Evolutionary conservation across 495 filamentous ascomycete species (phyloP).

Genomic region (Penicillium cataractarum): DNA sequence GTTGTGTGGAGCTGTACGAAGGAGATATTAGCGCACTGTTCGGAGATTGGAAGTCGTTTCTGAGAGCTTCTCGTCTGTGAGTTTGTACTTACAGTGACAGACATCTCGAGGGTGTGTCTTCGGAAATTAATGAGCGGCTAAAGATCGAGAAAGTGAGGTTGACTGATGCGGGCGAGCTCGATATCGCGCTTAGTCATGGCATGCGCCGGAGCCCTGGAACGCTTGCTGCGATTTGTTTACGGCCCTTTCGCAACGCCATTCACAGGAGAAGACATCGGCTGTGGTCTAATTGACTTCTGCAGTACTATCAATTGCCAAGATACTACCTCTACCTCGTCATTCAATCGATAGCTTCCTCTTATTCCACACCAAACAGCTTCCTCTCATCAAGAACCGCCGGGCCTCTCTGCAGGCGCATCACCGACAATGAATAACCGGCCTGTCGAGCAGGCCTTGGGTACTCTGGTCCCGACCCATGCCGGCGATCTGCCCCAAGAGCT

Average conservation of each 20-base stretch:
- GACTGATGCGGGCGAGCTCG: slow-evolving; percentile 12
- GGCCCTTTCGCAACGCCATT: neutral
- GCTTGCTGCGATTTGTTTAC: slow-evolving; percentile 16
- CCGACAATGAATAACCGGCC: slow-evolving; percentile 58
- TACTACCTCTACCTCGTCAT: neutral
- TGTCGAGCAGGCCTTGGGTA: slow-evolving; percentile 74
- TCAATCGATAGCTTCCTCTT: neutral
- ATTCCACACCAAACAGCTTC: neutral
- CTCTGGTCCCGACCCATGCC: slow-evolving; percentile 77
- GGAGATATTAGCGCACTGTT: slow-evolving; percentile 2
- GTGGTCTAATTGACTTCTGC: neutral
- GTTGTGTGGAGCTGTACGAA: slow-evolving; percentile 83
- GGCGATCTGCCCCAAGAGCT: slow-evolving; percentile 74
- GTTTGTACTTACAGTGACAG: slow-evolving; percentile 35
- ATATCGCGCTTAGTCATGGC: slow-evolving; percentile 29
- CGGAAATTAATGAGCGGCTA: neutral
- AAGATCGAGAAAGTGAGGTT: neutral
- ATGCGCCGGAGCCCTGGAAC: slow-evolving; percentile 13
- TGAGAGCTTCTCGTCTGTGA: neutral
- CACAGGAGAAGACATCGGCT: neutral
- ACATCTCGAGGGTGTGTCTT: slow-evolving; percentile 27
- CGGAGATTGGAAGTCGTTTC: neutral
- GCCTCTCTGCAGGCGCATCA: slow-evolving; percentile 7
- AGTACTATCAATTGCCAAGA: no score
- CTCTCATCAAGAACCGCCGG: neutral